phyloP scores from a whole-genome alignment of 805 yeast species.

The Sungouiella blattae region DNA sequence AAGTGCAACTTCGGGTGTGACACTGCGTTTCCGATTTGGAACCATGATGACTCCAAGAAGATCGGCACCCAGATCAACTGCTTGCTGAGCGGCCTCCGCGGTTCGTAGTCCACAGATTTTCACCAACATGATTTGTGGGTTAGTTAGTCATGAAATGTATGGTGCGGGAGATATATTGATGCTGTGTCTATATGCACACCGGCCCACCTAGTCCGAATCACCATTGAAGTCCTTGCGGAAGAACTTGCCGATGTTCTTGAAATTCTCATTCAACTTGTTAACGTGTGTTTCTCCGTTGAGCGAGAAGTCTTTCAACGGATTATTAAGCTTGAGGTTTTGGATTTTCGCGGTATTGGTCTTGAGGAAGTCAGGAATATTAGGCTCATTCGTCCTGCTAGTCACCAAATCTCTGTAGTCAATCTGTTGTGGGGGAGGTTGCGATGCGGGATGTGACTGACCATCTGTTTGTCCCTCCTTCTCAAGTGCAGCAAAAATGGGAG shows the following conservation, averaged over 20 bases:
- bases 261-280: slow-evolving; percentile 62
- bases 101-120: slow-evolving; percentile 84
- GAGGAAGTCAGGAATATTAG: slow-evolving; percentile 18
- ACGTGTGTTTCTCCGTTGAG: slow-evolving; percentile 56
- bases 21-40: slow-evolving; percentile 74
- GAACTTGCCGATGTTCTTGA: slow-evolving; percentile 58
- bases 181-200: too few species aligned
- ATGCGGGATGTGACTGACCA: slow-evolving; percentile 12
- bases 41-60: slow-evolving; percentile 84
- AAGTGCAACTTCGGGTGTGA: slow-evolving; percentile 33
- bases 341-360: slow-evolving; percentile 28
- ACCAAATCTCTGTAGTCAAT: slow-evolving; percentile 9
- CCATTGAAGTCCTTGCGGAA: slow-evolving; percentile 32
- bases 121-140: slow-evolving; percentile 44
- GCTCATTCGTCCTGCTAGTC: slow-evolving; percentile 24
- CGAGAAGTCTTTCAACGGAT: slow-evolving; percentile 41
- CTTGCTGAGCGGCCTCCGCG: slow-evolving; percentile 63
- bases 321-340: slow-evolving; percentile 43
- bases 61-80: slow-evolving; percentile 70
- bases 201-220: slow-evolving; percentile 1
- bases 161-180: too few species aligned
- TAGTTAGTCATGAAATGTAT: too few species aligned
- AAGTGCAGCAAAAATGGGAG: slow-evolving; percentile 28
- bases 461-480: slow-evolving; percentile 11
- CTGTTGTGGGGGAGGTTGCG: slow-evolving; percentile 12